phyloP scores from a whole-genome alignment of 495 filamentous ascomycete species.

The Hyaloscypha hepaticicola region DNA sequence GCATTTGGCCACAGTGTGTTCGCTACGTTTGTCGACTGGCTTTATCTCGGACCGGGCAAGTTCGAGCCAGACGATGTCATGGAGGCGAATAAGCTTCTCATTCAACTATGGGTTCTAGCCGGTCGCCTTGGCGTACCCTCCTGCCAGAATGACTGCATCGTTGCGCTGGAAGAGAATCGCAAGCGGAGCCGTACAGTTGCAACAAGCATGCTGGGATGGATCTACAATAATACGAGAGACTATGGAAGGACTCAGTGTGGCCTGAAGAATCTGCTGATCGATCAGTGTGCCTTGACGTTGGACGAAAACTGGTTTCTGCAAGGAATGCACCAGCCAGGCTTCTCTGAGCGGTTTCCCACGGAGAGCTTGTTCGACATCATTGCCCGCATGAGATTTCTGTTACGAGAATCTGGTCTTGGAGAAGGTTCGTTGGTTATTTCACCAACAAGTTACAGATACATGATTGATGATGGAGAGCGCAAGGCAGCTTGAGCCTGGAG shows the following conservation, averaged over 20 bases:
- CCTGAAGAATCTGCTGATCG: slow-evolving; percentile 14
- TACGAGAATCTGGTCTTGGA: not conserved
- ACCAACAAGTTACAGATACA: not conserved
- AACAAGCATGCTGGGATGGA: slow-evolving; percentile 10
- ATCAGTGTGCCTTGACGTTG: slow-evolving; percentile 15
- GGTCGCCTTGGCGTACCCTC: not conserved
- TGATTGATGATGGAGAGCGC: not conserved
- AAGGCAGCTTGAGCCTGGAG: not conserved
- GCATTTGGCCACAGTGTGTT: not conserved
- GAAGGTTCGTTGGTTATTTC: not conserved
- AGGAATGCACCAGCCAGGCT: not conserved
- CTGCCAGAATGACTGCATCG: slow-evolving; percentile 17
- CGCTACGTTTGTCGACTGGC: slow-evolving; percentile 10
- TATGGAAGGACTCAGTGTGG: not conserved
- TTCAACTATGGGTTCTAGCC: slow-evolving; percentile 20
- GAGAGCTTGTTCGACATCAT: slow-evolving; percentile 5
- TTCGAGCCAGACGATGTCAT: not conserved
- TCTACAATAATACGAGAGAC: slow-evolving; percentile 12
- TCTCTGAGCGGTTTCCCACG: not conserved
- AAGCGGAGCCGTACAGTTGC: not conserved
- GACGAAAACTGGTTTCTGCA: slow-evolving; percentile 13
- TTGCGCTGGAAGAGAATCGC: not conserved
- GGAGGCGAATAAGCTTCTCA: not conserved
- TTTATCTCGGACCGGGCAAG: not conserved
- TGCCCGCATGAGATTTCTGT: not conserved